Evolutionary conservation across 177 flowering plant genomes (phyloP).

Genomic region (Vitis hybrid): DNA sequence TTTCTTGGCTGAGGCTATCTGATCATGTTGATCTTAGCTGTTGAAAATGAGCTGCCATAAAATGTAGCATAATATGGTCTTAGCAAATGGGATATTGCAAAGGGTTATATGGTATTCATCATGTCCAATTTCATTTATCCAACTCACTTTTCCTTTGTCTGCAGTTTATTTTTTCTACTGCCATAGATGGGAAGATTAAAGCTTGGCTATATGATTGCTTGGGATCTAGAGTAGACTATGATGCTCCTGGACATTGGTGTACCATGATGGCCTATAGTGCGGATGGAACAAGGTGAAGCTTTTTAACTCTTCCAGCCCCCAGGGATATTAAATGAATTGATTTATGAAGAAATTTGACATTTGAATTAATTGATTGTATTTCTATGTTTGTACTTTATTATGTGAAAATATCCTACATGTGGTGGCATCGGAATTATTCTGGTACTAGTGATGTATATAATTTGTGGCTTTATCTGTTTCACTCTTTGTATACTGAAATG

Average conservation of each 20-base stretch:
- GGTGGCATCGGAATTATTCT: no score
- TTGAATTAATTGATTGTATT: no score
- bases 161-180: slow-evolving; percentile 86
- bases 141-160: not conserved
- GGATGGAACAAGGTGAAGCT: slow-evolving; percentile 65
- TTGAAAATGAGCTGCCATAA: not conserved
- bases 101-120: not conserved
- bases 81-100: not conserved
- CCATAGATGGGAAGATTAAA: slow-evolving; percentile 83
- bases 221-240: slow-evolving; percentile 82
- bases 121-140: not conserved
- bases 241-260: slow-evolving; percentile 72
- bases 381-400: no score
- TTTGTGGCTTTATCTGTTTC: no score
- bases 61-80: not conserved
- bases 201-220: slow-evolving; percentile 74
- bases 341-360: no score
- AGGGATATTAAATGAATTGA: not conserved
- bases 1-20: no score
- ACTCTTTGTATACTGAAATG: no score
- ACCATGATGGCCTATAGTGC: slow-evolving; percentile 79
- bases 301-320: not conserved
- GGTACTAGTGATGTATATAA: no score
- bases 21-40: no score
- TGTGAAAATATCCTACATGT: no score